These are phyloP conservation scores for Elsinoe australis DNA, from an alignment of 2,329 filamentous ascomycete genomes.

Conservation along the genomic window DNA sequence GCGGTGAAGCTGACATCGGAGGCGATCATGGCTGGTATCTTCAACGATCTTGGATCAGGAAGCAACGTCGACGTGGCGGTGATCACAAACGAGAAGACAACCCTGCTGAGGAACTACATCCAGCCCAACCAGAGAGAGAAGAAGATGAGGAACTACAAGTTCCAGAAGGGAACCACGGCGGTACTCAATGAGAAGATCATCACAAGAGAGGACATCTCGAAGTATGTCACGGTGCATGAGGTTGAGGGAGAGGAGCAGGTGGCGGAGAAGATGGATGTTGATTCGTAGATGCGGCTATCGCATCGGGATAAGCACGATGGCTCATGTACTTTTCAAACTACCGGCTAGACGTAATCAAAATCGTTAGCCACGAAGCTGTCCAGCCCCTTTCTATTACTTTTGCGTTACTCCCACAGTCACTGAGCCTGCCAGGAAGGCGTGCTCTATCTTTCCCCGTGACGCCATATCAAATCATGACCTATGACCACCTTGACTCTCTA, in stretches of 20 bases:
- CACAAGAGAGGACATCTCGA: slow-evolving; percentile 84
- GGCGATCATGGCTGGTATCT: slow-evolving; percentile 93
- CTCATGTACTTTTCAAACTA: slow-evolving; percentile 12
- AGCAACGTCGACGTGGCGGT: slow-evolving; percentile 96
- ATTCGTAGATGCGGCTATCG: slow-evolving; percentile 33
- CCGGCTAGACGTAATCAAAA: not conserved
- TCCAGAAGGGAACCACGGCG: slow-evolving; percentile 85
- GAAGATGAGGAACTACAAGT: slow-evolving; percentile 91
- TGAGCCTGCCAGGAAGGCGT: too few relatives aligned
- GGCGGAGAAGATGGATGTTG: slow-evolving; percentile 59
- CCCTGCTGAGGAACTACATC: slow-evolving; percentile 83
- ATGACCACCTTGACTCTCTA: slow-evolving; percentile 34
- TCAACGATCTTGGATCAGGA: slow-evolving; percentile 94
- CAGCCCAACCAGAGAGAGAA: slow-evolving; percentile 83
- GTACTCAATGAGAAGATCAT: slow-evolving; percentile 95
- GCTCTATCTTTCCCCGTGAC: not conserved
- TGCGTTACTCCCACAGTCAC: too few relatives aligned
- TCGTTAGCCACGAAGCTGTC: not conserved
- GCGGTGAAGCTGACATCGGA: slow-evolving; percentile 77
- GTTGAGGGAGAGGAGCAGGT: slow-evolving; percentile 56
- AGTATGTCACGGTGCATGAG: slow-evolving; percentile 89
- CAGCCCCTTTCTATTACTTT: too few relatives aligned
- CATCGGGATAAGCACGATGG: slow-evolving; percentile 6
- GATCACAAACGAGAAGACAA: slow-evolving; percentile 93
- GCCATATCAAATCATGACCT: not conserved